Base-by-base conservation (phyloP, 495 filamentous ascomycete species). In the Aspergillus asperescens region DNA sequence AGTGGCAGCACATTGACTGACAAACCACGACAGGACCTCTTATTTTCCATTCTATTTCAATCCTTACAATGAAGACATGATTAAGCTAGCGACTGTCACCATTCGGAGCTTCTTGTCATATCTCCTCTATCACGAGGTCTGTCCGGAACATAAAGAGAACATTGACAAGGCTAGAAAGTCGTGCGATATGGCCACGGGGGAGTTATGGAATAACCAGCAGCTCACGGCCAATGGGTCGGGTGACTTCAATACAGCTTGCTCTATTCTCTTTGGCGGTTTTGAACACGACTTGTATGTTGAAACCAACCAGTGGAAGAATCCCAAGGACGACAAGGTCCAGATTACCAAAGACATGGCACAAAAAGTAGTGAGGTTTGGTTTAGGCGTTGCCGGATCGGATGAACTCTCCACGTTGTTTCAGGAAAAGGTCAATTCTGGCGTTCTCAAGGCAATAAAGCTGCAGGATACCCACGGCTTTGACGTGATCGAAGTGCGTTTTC, bases 31-130 rank as follows among this genome's bases (percentile, higher is more conserved):
- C 38, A 73, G 67, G 43, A 77, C 76, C 50, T 82, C 76, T 7
- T 73, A 69, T 57, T 74, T 76, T 55, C 70, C 75, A 5, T 53
- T 50, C 4, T 59, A 61, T 40, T 79, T 75, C 61, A 67, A 72
- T 37, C 69, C 77, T 5, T 63, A 74, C 8, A 71, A 43, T n/a
- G 70, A 76, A 45, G 64, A 73, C 0, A 66, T 71, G 38, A 63
- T 88, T 50, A 74, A 78, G 43, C 51, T 75, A 15, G 75, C 71
- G 10, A 77, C 80, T 12, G 70, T 73, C 13, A 80, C 93, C 4
- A 74, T 96, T 40, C 79, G 78, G 44, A 95, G 93, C 66, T 96
- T 96, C 66, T 79, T 95, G 51, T 90, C 89, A 57, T 98, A 96
- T 59, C 75, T 96, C 7, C 73, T 90, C 10, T 78, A 79, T 50